These are phyloP conservation scores for Rhododendron simsii DNA, from an alignment of 148 eudicot genomes.

Conservation along the genomic window DNA sequence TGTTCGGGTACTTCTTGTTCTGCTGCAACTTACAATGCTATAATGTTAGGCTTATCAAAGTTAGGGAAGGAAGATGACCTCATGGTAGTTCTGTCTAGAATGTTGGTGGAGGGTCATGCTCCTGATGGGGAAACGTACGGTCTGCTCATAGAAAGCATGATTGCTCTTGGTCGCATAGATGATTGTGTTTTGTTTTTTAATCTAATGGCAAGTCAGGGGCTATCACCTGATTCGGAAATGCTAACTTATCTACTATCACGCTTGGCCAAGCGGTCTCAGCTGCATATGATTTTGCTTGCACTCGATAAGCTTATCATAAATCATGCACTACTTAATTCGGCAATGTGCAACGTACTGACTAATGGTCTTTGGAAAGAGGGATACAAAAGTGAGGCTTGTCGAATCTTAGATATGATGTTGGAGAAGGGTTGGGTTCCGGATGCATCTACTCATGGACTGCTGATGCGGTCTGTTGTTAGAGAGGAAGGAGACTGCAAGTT, in stretches of 20 bases:
- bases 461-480: constrained; percentile 25
- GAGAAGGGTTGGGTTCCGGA: constrained; percentile 53
- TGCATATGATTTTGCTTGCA: constrained; percentile 28
- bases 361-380: constrained; percentile 45
- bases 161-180: constrained; percentile 6
- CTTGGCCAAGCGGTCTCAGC: constrained; percentile 23
- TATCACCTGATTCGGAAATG: constrained; percentile 29
- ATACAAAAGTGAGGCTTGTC: constrained; percentile 27
- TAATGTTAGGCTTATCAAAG: constrained; percentile 39
- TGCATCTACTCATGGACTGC: constrained; percentile 35
- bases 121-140: constrained; percentile 34
- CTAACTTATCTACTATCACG: constrained; percentile 20
- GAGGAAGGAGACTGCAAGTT: constrained; percentile 9
- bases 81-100: constrained; percentile 22
- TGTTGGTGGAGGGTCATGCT: constrained; percentile 38
- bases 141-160: constrained; percentile 27
- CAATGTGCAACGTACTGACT: constrained; percentile 23
- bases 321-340: constrained; percentile 23
- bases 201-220: constrained; percentile 30
- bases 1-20: constrained; percentile 26
- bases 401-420: constrained; percentile 42
- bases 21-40: constrained; percentile 24
- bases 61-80: constrained; percentile 19
- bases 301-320: constrained; percentile 21
- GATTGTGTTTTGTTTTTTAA: constrained; percentile 29